A percentile compares a stretch with the other conserved stretches of the same genome.
These are phyloP conservation scores for Dendrobium catenatum DNA, from an alignment of 106 monocot genomes.

Conservation along the genomic window DNA sequence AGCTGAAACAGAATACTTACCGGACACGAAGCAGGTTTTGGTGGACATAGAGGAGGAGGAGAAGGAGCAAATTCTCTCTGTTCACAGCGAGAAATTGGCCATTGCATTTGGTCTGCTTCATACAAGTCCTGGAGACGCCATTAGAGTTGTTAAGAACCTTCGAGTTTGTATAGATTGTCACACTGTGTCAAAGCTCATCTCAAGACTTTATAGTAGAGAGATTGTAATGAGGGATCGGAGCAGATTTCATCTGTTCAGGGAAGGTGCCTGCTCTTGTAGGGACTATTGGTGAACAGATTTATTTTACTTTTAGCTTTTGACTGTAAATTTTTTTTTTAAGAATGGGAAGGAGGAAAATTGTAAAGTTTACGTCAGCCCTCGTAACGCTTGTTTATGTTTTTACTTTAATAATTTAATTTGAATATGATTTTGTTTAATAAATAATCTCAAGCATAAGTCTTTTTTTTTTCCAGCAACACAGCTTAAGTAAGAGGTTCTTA, in stretches of 20 bases:
- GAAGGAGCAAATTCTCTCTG: constrained; percentile 19
- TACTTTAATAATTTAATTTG: no score
- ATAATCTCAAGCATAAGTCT: no score
- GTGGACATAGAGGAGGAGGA: constrained; percentile 39
- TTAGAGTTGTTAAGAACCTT: constrained; percentile 40
- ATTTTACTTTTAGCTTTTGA: no score
- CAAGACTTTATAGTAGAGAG: constrained; percentile 29
- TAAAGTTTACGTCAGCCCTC: no score
- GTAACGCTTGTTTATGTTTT: no score
- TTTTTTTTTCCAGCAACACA: no score
- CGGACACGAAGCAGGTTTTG: constrained; percentile 28
- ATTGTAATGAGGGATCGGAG: constrained; percentile 44
- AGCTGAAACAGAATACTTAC: constrained; percentile 23
- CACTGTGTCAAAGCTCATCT: constrained; percentile 26
- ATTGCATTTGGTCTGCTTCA: constrained; percentile 30
- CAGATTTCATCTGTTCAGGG: constrained; percentile 33
- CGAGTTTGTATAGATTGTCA: constrained; percentile 38
- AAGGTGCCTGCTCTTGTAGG: constrained; percentile 31
- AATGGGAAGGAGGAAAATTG: no score
- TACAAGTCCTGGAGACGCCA: neutral
- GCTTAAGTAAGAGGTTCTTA: no score
- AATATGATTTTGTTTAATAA: no score
- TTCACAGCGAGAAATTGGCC: constrained; percentile 39
- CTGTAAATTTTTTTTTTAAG: no score
- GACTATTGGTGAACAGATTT: constrained; percentile 28